Conservation (phyloP, 2,329 filamentous ascomycete genomes). For the Onygena corvina region DNA sequence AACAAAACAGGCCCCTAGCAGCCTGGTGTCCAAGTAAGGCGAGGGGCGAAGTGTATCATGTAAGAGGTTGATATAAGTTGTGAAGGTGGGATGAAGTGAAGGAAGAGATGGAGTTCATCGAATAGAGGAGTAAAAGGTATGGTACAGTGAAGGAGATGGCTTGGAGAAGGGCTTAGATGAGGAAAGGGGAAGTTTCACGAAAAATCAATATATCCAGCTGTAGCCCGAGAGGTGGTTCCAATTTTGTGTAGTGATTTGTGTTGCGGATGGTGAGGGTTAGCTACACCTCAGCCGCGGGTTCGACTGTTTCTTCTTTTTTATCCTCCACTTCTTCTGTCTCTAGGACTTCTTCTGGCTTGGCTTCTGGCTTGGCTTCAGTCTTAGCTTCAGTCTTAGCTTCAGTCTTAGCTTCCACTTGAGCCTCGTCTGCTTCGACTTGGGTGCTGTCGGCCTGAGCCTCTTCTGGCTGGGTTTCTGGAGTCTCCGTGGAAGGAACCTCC, state of each 20-base stretch:
- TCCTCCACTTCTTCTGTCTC: background rate
- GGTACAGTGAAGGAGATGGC: background rate
- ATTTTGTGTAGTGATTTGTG: constrained; percentile 5
- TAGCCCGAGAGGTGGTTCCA: constrained; percentile 5
- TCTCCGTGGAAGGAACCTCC: background rate
- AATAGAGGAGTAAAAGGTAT: background rate
- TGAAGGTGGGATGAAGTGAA: background rate
- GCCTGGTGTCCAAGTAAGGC: background rate
- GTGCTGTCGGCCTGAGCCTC: background rate
- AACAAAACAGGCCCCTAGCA: background rate
- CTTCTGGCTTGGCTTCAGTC: background rate
- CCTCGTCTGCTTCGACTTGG: background rate
- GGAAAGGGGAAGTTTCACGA: constrained; percentile 4
- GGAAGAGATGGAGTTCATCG: background rate
- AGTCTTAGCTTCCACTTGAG: background rate
- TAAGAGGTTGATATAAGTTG: background rate
- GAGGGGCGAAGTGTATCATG: background rate
- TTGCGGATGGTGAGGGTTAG: background rate
- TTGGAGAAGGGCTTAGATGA: background rate
- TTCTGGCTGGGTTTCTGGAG: background rate
- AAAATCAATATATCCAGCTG: constrained; percentile 4
- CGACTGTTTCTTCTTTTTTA: background rate
- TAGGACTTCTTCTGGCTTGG: background rate
- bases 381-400: background rate
- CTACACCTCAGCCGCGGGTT: background rate